Evolutionary conservation across 179 eudicot species (phyloP).

Genomic region (Vitellaria paradoxa): DNA sequence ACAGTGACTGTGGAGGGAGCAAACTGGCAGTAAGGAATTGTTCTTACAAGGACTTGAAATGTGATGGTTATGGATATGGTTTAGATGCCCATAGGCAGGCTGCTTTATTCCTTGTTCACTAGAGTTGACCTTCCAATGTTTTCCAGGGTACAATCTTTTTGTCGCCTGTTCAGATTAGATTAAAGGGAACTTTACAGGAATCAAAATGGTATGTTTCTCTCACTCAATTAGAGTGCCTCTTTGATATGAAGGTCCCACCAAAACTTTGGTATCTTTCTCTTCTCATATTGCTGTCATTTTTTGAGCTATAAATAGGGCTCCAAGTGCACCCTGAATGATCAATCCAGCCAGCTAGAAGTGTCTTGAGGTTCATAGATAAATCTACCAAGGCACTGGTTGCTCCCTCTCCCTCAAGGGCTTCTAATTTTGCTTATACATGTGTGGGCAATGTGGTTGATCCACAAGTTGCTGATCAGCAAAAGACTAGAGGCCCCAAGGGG

Average conservation of each 20-base stretch:
- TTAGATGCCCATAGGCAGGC: slow-evolving; percentile 6
- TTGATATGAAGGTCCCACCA: slow-evolving; percentile 23
- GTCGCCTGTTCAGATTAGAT: not conserved
- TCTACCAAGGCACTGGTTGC: slow-evolving; percentile 6
- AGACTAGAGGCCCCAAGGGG: slow-evolving; percentile 19
- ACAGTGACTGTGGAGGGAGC: not conserved
- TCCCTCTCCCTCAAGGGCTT: slow-evolving; percentile 21
- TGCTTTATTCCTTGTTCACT: slow-evolving; percentile 22
- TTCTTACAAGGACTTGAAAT: not conserved
- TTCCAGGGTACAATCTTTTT: slow-evolving; percentile 5
- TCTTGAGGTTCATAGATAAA: not conserved
- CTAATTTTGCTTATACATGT: not conserved
- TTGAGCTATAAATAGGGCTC: slow-evolving; percentile 21
- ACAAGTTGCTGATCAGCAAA: too few species aligned
- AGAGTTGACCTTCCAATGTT: slow-evolving; percentile 13
- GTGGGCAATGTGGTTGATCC: not conserved
- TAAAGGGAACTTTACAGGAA: slow-evolving; percentile 5
- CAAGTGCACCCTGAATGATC: not conserved
- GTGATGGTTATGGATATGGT: slow-evolving; percentile 4
- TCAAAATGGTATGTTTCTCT: slow-evolving; percentile 15
- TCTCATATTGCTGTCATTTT: not conserved
- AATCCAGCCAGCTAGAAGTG: not conserved
- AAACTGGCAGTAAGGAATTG: not conserved
- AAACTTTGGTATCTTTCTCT: not conserved
- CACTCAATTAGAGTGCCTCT: slow-evolving; percentile 7